These are phyloP conservation scores for Schizophyllum commune DNA, from an alignment of 1,284 basidiomycete genomes.

Conservation along the genomic window DNA sequence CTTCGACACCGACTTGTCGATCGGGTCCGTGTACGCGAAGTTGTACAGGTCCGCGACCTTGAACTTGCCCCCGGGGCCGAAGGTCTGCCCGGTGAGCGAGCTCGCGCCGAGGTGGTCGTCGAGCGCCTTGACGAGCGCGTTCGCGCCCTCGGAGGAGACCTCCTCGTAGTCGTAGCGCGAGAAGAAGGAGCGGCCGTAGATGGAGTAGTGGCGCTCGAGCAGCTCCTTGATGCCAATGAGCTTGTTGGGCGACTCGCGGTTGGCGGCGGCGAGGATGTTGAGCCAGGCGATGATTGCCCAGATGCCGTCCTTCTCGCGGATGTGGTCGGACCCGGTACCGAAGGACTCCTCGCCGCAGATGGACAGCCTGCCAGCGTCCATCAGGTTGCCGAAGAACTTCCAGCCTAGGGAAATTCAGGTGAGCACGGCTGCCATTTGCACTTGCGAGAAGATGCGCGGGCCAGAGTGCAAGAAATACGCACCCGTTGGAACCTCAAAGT, in stretches of 20 bases:
- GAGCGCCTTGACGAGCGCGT: conserved; percentile 77
- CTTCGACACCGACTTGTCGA: conserved; percentile 87
- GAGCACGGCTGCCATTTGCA: not conserved
- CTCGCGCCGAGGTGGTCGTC: conserved; percentile 63
- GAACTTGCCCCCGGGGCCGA: conserved; percentile 72
- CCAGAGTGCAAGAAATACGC: conserved; percentile 17
- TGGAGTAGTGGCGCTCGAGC: conserved; percentile 80
- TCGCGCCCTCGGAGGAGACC: conserved; percentile 85
- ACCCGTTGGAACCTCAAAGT: conserved; percentile 97
- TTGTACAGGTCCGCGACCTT: conserved; percentile 75
- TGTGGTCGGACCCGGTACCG: conserved; percentile 99
- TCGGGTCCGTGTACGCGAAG: conserved; percentile 97
- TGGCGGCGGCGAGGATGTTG: conserved; percentile 92
- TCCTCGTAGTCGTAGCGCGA: conserved; percentile 99
- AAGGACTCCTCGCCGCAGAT: conserved; percentile 99
- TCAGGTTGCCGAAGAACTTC: conserved; percentile 99
- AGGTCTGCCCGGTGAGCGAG: conserved; percentile 59
- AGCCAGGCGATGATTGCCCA: conserved; percentile 98
- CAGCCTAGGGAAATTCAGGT: conserved; percentile 51
- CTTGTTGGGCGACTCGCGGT: conserved; percentile 72
- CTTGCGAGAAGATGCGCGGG: not conserved
- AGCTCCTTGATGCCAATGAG: conserved; percentile 85
- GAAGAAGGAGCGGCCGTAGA: conserved; percentile 97
- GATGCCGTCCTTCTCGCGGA: conserved; percentile 97
- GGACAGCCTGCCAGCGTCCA: conserved; percentile 95